Evolutionary conservation across 139 green algal genomes (phyloP).

Genomic region (Tetradesmus obliquus): DNA sequence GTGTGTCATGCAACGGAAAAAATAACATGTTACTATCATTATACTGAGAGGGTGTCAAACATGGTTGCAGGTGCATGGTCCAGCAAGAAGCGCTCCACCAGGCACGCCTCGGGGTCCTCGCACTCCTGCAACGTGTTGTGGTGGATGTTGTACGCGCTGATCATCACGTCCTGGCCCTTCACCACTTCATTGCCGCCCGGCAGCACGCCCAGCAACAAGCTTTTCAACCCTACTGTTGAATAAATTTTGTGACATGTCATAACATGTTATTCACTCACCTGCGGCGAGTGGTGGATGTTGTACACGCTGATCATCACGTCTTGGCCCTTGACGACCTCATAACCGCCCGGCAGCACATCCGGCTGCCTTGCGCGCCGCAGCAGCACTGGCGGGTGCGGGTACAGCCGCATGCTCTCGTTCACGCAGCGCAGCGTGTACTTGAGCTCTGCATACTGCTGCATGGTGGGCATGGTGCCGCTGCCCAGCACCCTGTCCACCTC

Average conservation of each 20-base stretch:
- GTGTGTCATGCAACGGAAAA: background rate
- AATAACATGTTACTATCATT: too few species aligned
- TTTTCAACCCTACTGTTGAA: too few species aligned
- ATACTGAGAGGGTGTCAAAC: too few species aligned
- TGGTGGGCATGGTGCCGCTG: slow-evolving; percentile 50
- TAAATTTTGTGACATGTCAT: too few species aligned
- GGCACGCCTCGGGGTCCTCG: too few species aligned
- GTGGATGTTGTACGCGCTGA: slow-evolving; percentile 98
- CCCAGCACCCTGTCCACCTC: slow-evolving; percentile 94
- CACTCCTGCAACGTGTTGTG: slow-evolving; percentile 41
- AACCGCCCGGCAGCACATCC: slow-evolving; percentile 88
- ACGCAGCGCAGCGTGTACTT: slow-evolving; percentile 95
- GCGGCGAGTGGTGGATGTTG: slow-evolving; percentile 95
- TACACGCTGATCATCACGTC: slow-evolving; percentile 99
- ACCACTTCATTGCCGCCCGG: slow-evolving; percentile 66
- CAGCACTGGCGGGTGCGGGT: slow-evolving; percentile 98
- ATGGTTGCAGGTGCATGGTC: too few species aligned
- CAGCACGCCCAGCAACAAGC: too few species aligned
- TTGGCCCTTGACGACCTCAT: slow-evolving; percentile 77
- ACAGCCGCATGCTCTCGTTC: slow-evolving; percentile 98
- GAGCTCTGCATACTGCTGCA: slow-evolving; percentile 83
- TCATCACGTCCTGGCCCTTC: slow-evolving; percentile 94
- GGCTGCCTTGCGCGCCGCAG: slow-evolving; percentile 82
- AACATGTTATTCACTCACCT: background rate
- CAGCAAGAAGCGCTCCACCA: background rate